Percentiles rank a stretch among this genome's conserved stretches.
Evolutionary conservation across 2,329 filamentous ascomycete genomes (phyloP).

Genomic region (Drechslerella coelobrocha): DNA sequence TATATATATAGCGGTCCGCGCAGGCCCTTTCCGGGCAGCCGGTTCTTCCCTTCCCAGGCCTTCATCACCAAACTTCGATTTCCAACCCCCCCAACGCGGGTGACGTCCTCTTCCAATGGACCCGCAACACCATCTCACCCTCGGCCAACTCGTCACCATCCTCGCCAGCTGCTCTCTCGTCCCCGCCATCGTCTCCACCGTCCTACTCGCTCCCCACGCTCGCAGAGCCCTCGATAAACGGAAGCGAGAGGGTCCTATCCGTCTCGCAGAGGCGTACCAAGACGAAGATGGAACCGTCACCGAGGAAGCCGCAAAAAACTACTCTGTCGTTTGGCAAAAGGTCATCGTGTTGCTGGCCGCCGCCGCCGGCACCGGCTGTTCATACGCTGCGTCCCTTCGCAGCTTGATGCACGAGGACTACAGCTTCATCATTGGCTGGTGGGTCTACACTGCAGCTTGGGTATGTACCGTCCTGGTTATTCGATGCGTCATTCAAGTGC

Average conservation of each 20-base stretch:
- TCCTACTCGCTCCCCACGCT: slow-evolving; percentile 28
- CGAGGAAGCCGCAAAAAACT: slow-evolving; percentile 68
- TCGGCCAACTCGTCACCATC: slow-evolving; percentile 40
- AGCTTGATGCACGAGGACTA: slow-evolving; percentile 60
- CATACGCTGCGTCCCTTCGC: slow-evolving; percentile 66
- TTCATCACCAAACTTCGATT: no score
- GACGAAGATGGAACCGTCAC: slow-evolving; percentile 75
- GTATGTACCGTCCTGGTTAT: slow-evolving; percentile 61
- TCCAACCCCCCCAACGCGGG: no score
- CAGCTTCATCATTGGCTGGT: slow-evolving; percentile 64
- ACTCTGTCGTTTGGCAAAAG: slow-evolving; percentile 69
- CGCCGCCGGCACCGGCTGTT: slow-evolving; percentile 64
- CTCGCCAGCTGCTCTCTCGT: slow-evolving; percentile 34
- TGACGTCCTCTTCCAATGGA: no score
- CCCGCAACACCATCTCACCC: slow-evolving; percentile 32
- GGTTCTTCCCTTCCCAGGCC: no score
- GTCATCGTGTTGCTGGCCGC: slow-evolving; percentile 65
- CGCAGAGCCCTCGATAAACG: slow-evolving; percentile 36
- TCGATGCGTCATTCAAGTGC: slow-evolving; percentile 13
- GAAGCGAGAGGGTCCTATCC: slow-evolving; percentile 39
- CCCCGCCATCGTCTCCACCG: slow-evolving; percentile 23
- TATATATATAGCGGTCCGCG: no score
- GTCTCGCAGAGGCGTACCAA: slow-evolving; percentile 64
- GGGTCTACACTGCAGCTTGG: slow-evolving; percentile 69
- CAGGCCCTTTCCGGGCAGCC: no score